phyloP scores from a whole-genome alignment of 257 asterid genomes.

The Cinchona pubescens region DNA sequence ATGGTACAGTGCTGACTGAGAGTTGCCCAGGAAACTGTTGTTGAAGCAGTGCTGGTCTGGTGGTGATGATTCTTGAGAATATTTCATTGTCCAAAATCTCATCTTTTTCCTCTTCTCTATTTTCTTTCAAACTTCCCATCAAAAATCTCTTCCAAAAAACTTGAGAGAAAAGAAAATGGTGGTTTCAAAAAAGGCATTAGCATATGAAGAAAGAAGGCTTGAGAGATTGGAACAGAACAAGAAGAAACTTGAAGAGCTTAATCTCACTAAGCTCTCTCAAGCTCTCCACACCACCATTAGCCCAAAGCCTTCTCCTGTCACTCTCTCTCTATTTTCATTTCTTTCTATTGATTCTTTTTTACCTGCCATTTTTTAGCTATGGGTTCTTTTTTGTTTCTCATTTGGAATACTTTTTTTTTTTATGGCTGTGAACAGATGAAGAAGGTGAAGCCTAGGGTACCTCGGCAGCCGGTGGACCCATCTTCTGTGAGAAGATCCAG shows the following conservation, averaged over 20 bases:
- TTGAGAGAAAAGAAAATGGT: no score
- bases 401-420: neutral
- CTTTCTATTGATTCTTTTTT: neutral
- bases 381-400: neutral
- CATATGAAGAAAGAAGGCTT: slow-evolving; percentile 52
- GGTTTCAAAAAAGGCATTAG: slow-evolving; percentile 36
- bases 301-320: slow-evolving; percentile 58
- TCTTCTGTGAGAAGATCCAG: slow-evolving; percentile 53
- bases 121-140: neutral
- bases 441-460: slow-evolving; percentile 46
- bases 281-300: slow-evolving; percentile 34
- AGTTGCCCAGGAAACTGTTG: no score
- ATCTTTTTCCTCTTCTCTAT: neutral
- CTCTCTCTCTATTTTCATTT: neutral
- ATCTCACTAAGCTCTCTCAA: slow-evolving; percentile 55
- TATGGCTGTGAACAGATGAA: slow-evolving; percentile 50
- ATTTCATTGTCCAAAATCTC: neutral
- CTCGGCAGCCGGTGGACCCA: slow-evolving; percentile 40
- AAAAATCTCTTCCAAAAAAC: no score
- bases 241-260: slow-evolving; percentile 65
- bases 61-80: no score
- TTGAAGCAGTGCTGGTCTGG: no score
- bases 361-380: no score
- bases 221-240: slow-evolving; percentile 69
- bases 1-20: no score